These are phyloP conservation scores for Cinchona pubescens DNA, from an alignment of 257 asterid species.

Conservation along the genomic window DNA sequence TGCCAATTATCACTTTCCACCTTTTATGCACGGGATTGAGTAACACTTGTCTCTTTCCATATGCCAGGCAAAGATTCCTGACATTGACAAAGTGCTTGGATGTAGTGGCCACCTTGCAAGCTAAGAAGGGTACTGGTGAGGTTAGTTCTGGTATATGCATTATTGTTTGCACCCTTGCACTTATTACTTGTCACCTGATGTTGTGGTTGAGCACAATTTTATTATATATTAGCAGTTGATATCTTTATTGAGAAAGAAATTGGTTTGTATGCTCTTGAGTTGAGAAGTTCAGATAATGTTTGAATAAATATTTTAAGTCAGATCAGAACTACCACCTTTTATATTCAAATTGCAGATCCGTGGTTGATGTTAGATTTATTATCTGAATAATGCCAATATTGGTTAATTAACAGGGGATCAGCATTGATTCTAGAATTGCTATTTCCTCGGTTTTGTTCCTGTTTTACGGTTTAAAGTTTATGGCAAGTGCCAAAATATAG, in stretches of 20 bases:
- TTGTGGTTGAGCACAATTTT: not conserved
- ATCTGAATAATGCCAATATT: not conserved
- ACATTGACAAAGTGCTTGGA: slow-evolving; percentile 88
- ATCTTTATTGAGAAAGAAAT: not conserved
- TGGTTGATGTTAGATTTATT: not conserved
- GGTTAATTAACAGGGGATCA: not conserved
- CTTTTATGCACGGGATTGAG: slow-evolving; percentile 15
- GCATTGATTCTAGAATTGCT: not conserved
- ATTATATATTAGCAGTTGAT: too few species aligned
- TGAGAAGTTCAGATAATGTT: not conserved
- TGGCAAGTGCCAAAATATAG: not conserved
- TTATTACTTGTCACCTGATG: not conserved
- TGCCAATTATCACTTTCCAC: slow-evolving; percentile 4
- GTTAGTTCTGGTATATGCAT: slow-evolving; percentile 47
- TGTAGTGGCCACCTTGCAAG: slow-evolving; percentile 72
- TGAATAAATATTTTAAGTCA: not conserved
- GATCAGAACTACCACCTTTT: not conserved
- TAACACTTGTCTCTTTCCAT: slow-evolving; percentile 1
- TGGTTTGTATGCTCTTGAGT: not conserved
- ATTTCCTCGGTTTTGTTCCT: not conserved
- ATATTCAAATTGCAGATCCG: not conserved
- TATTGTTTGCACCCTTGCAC: not conserved
- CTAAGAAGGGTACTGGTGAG: slow-evolving; percentile 81
- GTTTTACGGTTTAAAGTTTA: not conserved
- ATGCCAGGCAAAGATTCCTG: slow-evolving; percentile 87